Percentiles rank a stretch among this genome's conserved stretches.
phyloP scores from a whole-genome alignment of 768 basidiomycete genomes.

The Punctularia strigosozonata region DNA sequence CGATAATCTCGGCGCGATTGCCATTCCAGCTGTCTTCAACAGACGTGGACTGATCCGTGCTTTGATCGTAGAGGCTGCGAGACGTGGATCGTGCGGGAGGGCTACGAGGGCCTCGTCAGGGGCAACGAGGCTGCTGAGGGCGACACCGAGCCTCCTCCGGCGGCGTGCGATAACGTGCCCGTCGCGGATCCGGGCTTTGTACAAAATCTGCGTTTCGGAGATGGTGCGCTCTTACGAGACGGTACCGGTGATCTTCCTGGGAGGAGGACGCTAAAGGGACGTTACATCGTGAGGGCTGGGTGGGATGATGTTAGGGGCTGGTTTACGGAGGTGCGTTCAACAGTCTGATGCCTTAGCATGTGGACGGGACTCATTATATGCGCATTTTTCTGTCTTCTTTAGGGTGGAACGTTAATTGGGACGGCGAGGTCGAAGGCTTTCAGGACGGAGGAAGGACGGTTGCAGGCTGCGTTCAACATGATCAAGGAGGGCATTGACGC shows the following conservation, averaged over 20 bases:
- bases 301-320: conserved; percentile 98
- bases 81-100: conserved; percentile 92
- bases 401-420: conserved; percentile 96
- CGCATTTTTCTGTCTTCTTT: conserved; percentile 2
- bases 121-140: conserved; percentile 51
- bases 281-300: conserved; percentile 90
- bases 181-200: conserved; percentile 30
- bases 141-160: conserved; percentile 16
- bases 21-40: no score
- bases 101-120: conserved; percentile 93
- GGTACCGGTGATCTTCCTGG: conserved; percentile 64
- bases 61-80: conserved; percentile 72
- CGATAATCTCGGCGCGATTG: no score
- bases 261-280: conserved; percentile 72
- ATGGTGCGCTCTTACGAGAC: conserved; percentile 64
- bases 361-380: no score
- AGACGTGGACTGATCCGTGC: no score
- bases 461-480: conserved; percentile 82
- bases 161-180: conserved; percentile 8
- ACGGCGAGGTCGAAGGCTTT: conserved; percentile 81
- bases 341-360: not conserved
- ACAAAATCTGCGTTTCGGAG: conserved; percentile 75
- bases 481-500: conserved; percentile 97
- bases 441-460: conserved; percentile 78
- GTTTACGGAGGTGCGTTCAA: conserved; percentile 64